Base-by-base conservation (phyloP, 805 yeast species). In the Candida corydali region DNA sequence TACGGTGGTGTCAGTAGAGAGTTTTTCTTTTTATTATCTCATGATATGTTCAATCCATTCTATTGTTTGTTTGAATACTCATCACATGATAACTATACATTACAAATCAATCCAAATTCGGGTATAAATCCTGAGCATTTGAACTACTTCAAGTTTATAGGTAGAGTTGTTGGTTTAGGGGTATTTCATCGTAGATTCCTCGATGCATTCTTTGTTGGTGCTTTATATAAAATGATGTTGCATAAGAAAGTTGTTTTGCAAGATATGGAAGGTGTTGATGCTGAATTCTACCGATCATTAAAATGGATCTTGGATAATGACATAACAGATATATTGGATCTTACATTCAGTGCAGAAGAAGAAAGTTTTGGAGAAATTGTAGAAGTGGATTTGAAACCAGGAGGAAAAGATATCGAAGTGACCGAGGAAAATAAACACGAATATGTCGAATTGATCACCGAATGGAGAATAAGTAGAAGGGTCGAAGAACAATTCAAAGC, bases 1-100 rank as follows among this genome's bases (percentile, higher is more conserved):
- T 93, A 93, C 59, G 99, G 99, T 75, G 99, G 99, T 59, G 98
- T 93, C 44, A 87, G 97, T 20, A 78, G 99, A 69, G 99, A 93
- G 64, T 93, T 87, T 63, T 93, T 93, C 82, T 93, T 89, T 68
- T 73, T 89, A 57, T 73, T 93, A 48, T 89, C 98, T 3, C 98
- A 93, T 59, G 98, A 93, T 64, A 93, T 93, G 96, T 93, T 93
- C 64, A 89, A 93, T 59, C 99, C 99, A 44, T 86, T 89, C 62
- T 93, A 93, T 63, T 91, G 99, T 67, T 70, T 93, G 54, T 93
- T 93, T 60, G 97, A 93, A 65, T 93, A 93, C 63, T 88, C 97
- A 12, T 94, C 98, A 25, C 95, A 89, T 65, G 99, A 93, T 67
- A 93, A 93, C 63, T 93, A 93, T 67, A 93, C 98, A 0, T 73